phyloP scores from a whole-genome alignment of 1,284 basidiomycete species.

The Hemileia vastatrix region DNA sequence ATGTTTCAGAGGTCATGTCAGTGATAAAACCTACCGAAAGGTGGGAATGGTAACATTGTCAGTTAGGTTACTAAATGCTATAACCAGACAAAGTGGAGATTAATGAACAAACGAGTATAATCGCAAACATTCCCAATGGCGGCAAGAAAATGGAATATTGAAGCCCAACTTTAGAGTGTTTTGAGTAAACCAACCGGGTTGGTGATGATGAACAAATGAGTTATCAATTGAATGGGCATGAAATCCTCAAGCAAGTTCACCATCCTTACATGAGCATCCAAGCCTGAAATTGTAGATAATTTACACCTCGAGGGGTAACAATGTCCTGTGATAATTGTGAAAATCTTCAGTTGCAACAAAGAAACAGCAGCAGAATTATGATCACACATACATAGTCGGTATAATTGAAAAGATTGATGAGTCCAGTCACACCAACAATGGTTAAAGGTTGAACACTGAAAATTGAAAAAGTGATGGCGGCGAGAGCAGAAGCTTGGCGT shows the following conservation, averaged over 20 bases:
- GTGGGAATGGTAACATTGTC: no score
- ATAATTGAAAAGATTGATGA: conserved; percentile 41
- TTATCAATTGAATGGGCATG: not conserved
- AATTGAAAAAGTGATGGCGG: conserved; percentile 78
- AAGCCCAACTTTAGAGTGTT: conserved; percentile 57
- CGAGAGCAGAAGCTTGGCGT: conserved; percentile 53
- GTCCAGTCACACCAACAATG: conserved; percentile 86
- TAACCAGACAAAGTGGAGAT: no score
- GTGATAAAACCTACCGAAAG: no score
- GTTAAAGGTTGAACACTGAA: conserved; percentile 84
- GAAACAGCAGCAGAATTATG: not conserved
- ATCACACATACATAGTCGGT: conserved; percentile 16
- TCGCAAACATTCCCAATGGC: conserved; percentile 61
- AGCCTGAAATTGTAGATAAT: conserved; percentile 21
- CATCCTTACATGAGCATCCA: conserved; percentile 21
- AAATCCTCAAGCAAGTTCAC: not conserved
- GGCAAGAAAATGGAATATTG: conserved; percentile 80
- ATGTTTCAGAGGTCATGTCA: conserved; percentile 81
- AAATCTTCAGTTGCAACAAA: not conserved
- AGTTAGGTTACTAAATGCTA: no score
- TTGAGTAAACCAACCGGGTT: not conserved
- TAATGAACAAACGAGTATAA: conserved; percentile 45
- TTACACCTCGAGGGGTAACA: conserved; percentile 11
- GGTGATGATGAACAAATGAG: not conserved
- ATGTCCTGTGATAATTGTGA: conserved; percentile 17